phyloP scores from a whole-genome alignment of 139 green algal genomes.

The Chlamydomonas eustigma region DNA sequence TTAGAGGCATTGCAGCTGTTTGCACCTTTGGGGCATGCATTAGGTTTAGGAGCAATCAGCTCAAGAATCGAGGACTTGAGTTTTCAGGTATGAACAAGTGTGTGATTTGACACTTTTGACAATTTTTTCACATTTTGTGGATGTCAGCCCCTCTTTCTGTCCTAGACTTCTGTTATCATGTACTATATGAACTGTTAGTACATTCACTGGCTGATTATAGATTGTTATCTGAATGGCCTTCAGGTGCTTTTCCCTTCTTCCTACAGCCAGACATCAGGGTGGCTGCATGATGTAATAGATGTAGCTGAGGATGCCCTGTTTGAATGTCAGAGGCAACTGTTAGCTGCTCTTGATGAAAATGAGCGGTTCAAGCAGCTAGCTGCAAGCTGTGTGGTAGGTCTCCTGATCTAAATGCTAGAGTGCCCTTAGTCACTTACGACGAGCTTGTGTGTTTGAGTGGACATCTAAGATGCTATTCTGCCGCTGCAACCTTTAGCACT shows the following conservation, averaged over 20 bases:
- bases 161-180: too few species aligned
- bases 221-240: not conserved
- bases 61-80: slow-evolving; percentile 67
- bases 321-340: slow-evolving; percentile 41
- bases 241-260: not conserved
- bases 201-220: not conserved
- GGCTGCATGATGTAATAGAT: slow-evolving; percentile 24
- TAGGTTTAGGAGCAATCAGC: slow-evolving; percentile 56
- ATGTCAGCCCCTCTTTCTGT: too few species aligned
- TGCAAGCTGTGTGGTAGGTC: slow-evolving; percentile 30
- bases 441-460: too few species aligned
- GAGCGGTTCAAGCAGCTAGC: slow-evolving; percentile 50
- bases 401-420: too few species aligned
- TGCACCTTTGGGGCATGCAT: slow-evolving; percentile 77
- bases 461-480: too few species aligned
- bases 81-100: slow-evolving; percentile 55
- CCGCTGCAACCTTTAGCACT: too few species aligned
- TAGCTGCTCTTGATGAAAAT: slow-evolving; percentile 51
- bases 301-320: slow-evolving; percentile 50
- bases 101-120: too few species aligned
- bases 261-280: slow-evolving; percentile 11
- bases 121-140: too few species aligned
- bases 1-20: slow-evolving; percentile 77
- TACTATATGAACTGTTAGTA: too few species aligned
- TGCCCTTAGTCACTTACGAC: too few species aligned